Evolutionary conservation across 2,329 filamentous ascomycete species (phyloP).

Genomic region (Ceratocystis cacaofunesta): DNA sequence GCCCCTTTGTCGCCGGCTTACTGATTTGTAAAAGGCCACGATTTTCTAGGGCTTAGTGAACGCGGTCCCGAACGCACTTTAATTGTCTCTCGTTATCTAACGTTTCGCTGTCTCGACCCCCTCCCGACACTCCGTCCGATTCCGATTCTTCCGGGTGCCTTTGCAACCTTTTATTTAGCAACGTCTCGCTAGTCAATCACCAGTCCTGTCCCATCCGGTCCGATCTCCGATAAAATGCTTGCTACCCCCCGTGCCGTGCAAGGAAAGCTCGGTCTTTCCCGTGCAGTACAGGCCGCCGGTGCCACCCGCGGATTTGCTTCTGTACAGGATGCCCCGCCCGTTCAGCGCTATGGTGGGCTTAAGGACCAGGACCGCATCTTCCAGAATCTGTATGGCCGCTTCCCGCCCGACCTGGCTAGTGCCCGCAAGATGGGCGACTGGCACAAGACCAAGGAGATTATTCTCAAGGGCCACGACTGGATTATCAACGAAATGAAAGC

Average conservation of each 20-base stretch:
- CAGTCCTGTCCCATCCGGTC: slow-evolving; percentile 21
- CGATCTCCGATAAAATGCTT: slow-evolving; percentile 27
- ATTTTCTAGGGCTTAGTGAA: not conserved
- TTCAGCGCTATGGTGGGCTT: slow-evolving; percentile 70
- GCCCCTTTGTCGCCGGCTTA: not conserved
- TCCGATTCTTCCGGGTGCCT: not conserved
- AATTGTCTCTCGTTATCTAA: not conserved
- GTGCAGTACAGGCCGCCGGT: slow-evolving; percentile 29
- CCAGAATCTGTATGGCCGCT: slow-evolving; percentile 92
- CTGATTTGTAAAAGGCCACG: not conserved
- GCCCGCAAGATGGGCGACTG: slow-evolving; percentile 98
- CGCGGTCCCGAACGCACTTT: not conserved
- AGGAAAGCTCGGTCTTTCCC: slow-evolving; percentile 23
- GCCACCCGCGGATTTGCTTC: slow-evolving; percentile 59
- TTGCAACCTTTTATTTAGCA: not conserved
- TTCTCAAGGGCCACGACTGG: slow-evolving; percentile 92
- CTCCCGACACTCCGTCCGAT: not conserved
- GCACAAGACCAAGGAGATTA: slow-evolving; percentile 98
- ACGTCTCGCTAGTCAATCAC: slow-evolving; percentile 7
- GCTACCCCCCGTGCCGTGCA: slow-evolving; percentile 29
- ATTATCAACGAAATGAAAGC: slow-evolving; percentile 97
- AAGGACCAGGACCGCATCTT: slow-evolving; percentile 98
- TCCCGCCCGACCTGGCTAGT: slow-evolving; percentile 78
- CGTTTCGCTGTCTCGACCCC: not conserved
- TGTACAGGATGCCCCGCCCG: slow-evolving; percentile 48